A percentile compares a stretch with the other conserved stretches of the same genome.
Conservation (phyloP, 1,284 basidiomycete genomes). For the Austroboletus rostrupii region DNA sequence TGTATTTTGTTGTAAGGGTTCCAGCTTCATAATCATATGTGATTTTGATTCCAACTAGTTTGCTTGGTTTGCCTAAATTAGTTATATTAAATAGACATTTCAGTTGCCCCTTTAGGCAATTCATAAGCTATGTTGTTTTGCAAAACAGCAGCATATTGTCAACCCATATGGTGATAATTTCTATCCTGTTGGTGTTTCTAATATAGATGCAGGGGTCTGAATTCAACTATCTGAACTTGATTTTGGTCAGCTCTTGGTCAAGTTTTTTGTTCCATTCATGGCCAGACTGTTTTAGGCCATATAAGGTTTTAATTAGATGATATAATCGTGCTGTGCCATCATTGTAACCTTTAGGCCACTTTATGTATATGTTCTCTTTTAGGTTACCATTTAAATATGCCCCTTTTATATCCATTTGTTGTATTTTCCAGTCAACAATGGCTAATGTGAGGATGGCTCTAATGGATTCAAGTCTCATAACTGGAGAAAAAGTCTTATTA, state of each 20-base stretch:
- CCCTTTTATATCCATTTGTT: slow-evolving; percentile 31
- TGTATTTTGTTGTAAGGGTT: slow-evolving; percentile 1
- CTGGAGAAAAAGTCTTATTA: not conserved
- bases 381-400: slow-evolving; percentile 37
- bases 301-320: slow-evolving; percentile 18
- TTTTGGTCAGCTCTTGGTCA: not conserved
- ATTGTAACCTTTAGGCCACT: slow-evolving; percentile 34
- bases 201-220: slow-evolving; percentile 7
- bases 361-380: slow-evolving; percentile 40
- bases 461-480: not conserved
- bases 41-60: slow-evolving; percentile 4
- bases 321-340: slow-evolving; percentile 31
- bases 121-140: not conserved
- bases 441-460: not conserved
- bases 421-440: not conserved
- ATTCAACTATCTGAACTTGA: not conserved
- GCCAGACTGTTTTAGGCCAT: slow-evolving; percentile 29
- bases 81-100: not conserved
- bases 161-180: slow-evolving; percentile 10
- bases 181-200: not conserved
- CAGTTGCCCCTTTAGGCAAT: not conserved
- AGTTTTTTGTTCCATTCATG: slow-evolving; percentile 22
- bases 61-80: not conserved
- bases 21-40: not conserved
- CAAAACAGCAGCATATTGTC: slow-evolving; percentile 8